These are phyloP conservation scores for Lipomyces sp. DNA, from an alignment of 805 yeast genomes.

Conservation along the genomic window DNA sequence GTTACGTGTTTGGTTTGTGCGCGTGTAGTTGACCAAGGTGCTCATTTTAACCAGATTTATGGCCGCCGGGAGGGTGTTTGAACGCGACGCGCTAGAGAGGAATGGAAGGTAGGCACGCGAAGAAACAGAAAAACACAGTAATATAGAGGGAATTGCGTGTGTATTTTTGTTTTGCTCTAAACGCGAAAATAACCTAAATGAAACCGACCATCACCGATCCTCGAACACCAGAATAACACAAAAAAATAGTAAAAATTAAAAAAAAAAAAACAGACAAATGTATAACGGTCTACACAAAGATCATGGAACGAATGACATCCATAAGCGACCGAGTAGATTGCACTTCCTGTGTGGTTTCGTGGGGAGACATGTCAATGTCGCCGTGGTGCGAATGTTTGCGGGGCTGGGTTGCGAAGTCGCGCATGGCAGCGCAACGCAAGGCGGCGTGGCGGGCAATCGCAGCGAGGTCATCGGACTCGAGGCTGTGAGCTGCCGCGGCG, in stretches of 20 bases:
- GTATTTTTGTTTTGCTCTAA: background rate
- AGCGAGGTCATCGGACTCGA: no score
- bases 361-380: no score
- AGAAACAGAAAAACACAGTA: background rate
- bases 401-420: no score
- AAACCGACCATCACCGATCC: background rate
- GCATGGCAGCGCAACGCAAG: no score
- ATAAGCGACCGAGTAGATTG: slow-evolving; percentile 3
- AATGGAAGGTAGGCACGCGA: background rate
- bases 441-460: no score
- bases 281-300: background rate
- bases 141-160: background rate
- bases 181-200: background rate
- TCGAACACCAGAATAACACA: background rate
- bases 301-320: background rate
- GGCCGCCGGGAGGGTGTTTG: slow-evolving; percentile 38
- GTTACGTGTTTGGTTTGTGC: background rate
- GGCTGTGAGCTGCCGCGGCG: no score
- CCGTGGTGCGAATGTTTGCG: no score
- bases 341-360: background rate
- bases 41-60: slow-evolving; percentile 30
- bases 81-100: slow-evolving; percentile 32
- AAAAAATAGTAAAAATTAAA: background rate
- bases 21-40: background rate
- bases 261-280: background rate